Conservation (phyloP, 2,329 filamentous ascomycete genomes). For the Arthroderma uncinatum region DNA sequence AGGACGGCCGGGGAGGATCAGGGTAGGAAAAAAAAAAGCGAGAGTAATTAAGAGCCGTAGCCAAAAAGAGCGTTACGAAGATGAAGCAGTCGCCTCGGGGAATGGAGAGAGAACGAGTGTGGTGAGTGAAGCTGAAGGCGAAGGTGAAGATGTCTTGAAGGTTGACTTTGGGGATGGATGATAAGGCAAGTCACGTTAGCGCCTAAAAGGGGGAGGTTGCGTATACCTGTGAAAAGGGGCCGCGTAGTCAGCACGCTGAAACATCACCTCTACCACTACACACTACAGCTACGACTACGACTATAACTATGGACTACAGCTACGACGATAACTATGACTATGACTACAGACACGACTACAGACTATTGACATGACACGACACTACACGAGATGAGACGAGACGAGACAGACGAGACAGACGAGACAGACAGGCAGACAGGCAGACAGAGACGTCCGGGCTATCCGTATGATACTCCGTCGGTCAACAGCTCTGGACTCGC, state of each 20-base stretch:
- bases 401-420: neutral
- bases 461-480: too few relatives aligned
- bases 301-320: too few relatives aligned
- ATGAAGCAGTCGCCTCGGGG: neutral
- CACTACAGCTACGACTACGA: too few relatives aligned
- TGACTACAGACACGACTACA: too few relatives aligned
- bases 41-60: conserved; percentile 6
- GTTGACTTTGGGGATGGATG: neutral
- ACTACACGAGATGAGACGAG: neutral
- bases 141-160: neutral
- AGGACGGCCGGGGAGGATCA: neutral
- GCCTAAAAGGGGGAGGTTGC: neutral
- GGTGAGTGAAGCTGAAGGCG: neutral
- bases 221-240: neutral
- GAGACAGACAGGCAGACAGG: neutral
- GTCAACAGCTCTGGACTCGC: neutral
- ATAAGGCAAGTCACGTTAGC: too few relatives aligned
- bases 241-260: too few relatives aligned
- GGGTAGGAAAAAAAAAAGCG: conserved; percentile 10
- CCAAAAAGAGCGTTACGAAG: conserved; percentile 6
- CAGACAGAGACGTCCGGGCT: neutral
- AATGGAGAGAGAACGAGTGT: neutral
- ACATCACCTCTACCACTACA: too few relatives aligned
- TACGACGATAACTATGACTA: too few relatives aligned
- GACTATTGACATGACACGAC: too few relatives aligned